Base-by-base conservation (phyloP, 2,329 filamentous ascomycete genomes). In the Penicillium psychrosexuale region DNA sequence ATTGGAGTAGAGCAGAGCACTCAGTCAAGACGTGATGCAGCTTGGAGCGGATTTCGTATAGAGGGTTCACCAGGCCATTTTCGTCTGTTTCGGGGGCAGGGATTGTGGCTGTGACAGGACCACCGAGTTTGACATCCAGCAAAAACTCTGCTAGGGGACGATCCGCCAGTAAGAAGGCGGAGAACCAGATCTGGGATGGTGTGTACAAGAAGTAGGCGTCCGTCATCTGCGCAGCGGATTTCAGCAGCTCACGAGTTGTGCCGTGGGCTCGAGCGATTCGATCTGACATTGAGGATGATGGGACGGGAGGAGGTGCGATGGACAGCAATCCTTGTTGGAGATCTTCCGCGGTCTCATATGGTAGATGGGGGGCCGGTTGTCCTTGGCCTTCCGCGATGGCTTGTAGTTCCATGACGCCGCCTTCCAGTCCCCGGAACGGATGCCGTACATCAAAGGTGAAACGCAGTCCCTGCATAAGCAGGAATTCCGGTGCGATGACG, bases 181-280 rank as follows among this genome's bases (percentile, higher is more conserved):
- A 87, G 56, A 97, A 82, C 86, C 92, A 92, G 70, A 97, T 96
- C 72, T 99, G 94, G 24, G 90, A 89, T 0, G 94, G 94, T 0
- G 93, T 93, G 75, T 90, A 97, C 73, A 96, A 88, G 75, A 97
- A 97, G 76, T 97, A 97, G n/a, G 85, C 91, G 66, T 99, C 94
- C 27, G 93, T 96, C 58, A 97, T 82, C 47, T 96, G 78, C 0
- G 91, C 89, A 54, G 90, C 89, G 51, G 86, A 88, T 68, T 90
- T 90, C 51, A 95, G 82, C 44, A 90, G 80, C 19, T 86, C 84
- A 39, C 89, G 83, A 0, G 92, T 89, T 49, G 81, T 82, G n/a
- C 79, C 79, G 68, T 96, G 91, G 0, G 90, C 90, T 11, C 79
- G 79, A 28, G 77, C 76, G 47, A 85, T 78, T 19, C 84, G 77